phyloP scores from a whole-genome alignment of 2,329 filamentous ascomycete genomes.

The Onygena corvina region DNA sequence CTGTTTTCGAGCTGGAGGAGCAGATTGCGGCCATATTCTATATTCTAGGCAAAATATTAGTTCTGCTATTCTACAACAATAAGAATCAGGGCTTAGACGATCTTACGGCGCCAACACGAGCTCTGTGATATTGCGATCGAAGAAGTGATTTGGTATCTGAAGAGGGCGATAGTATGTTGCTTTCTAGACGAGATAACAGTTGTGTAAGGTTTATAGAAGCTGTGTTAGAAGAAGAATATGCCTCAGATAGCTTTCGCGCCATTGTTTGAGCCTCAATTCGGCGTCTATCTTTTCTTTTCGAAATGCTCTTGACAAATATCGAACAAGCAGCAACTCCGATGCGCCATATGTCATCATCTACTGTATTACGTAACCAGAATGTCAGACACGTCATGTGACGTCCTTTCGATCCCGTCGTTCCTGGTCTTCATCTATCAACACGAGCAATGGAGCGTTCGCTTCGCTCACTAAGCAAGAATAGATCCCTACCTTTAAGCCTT shows the following conservation, averaged over 20 bases:
- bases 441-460: neutral
- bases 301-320: neutral
- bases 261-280: slow-evolving; percentile 9
- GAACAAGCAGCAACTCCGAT: no score
- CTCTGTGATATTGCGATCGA: slow-evolving; percentile 33
- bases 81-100: neutral
- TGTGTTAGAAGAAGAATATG: slow-evolving; percentile 20
- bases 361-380: neutral
- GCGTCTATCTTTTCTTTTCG: neutral
- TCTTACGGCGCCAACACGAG: slow-evolving; percentile 32
- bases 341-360: neutral
- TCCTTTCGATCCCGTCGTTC: neutral
- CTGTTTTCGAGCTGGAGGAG: slow-evolving; percentile 32
- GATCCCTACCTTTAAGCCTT: no score
- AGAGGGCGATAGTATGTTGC: slow-evolving; percentile 32
- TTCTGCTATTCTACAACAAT: neutral
- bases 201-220: slow-evolving; percentile 32
- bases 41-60: slow-evolving; percentile 24
- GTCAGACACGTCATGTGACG: neutral
- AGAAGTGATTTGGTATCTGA: slow-evolving; percentile 29
- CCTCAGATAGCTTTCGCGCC: slow-evolving; percentile 13
- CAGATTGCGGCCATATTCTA: slow-evolving; percentile 35
- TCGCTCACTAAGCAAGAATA: no score
- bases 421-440: neutral
- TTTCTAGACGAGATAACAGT: slow-evolving; percentile 33